Conservation (phyloP, 768 basidiomycete species). For the Infundibulicybe gibba region DNA sequence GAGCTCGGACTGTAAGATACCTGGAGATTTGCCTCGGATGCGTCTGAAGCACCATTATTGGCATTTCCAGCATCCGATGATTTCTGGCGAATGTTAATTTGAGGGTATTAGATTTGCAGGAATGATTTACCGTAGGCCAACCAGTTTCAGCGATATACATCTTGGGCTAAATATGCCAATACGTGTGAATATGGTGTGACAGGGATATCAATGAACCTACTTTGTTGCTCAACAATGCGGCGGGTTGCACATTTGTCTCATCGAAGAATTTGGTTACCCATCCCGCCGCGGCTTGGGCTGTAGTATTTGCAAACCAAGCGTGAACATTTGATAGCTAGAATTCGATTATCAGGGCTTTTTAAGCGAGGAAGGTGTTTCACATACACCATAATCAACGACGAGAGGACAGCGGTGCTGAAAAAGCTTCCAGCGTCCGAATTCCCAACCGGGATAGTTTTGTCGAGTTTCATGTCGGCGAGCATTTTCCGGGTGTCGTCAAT, state of each 20-base stretch:
- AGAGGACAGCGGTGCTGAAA: constrained; percentile 69
- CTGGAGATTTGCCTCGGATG: constrained; percentile 61
- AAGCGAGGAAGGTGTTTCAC: constrained; percentile 18
- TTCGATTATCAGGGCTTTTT: no score
- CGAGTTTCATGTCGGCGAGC: constrained; percentile 51
- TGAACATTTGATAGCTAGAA: constrained; percentile 87
- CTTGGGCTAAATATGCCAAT: constrained; percentile 36
- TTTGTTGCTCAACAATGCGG: constrained; percentile 57
- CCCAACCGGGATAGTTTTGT: constrained; percentile 68
- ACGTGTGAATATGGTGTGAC: no score
- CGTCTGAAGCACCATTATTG: constrained; percentile 64
- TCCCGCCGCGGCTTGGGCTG: constrained; percentile 63
- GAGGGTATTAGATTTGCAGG: background rate
- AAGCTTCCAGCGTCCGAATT: constrained; percentile 85
- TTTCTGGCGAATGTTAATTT: constrained; percentile 26
- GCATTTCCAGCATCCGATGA: constrained; percentile 52
- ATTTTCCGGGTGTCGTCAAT: constrained; percentile 63
- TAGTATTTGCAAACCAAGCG: constrained; percentile 86
- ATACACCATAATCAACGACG: constrained; percentile 64
- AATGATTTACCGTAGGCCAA: constrained; percentile 58
- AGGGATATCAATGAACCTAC: constrained; percentile 11
- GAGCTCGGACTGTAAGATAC: constrained; percentile 15
- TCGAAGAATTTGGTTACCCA: constrained; percentile 87
- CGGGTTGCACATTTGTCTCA: constrained; percentile 58
- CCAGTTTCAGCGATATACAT: constrained; percentile 96